Conservation (phyloP, 2,329 filamentous ascomycete species). For the Cercospora nicotianae region DNA sequence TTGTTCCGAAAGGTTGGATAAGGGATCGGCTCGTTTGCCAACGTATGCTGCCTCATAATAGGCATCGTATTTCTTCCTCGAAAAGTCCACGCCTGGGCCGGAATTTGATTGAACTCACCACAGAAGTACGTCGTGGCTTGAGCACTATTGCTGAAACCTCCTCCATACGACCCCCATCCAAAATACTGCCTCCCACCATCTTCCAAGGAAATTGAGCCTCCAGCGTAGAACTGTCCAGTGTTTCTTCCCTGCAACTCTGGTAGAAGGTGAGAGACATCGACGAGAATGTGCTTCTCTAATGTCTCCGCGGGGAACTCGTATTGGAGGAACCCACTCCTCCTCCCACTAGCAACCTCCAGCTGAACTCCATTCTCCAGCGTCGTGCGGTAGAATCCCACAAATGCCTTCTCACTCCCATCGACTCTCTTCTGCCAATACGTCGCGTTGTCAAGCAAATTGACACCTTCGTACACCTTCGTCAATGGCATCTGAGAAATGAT, state of each 20-base stretch:
- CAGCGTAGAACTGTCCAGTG: conserved; percentile 57
- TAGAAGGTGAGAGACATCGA: conserved; percentile 64
- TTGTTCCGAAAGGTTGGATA: conserved; percentile 44
- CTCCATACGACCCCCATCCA: conserved; percentile 61
- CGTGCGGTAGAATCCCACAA: conserved; percentile 63
- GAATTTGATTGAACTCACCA: conserved; percentile 56
- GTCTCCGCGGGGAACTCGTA: conserved; percentile 56
- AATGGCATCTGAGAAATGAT: conserved; percentile 56
- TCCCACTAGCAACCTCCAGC: conserved; percentile 56
- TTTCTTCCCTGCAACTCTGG: conserved; percentile 51
- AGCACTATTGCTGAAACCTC: conserved; percentile 62
- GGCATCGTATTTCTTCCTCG: conserved; percentile 35
- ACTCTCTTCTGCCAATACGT: conserved; percentile 42
- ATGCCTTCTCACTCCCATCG: conserved; percentile 44
- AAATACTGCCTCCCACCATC: conserved; percentile 53
- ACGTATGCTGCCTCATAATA: conserved; percentile 27
- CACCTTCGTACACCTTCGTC: conserved; percentile 45
- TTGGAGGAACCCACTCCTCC: conserved; percentile 59
- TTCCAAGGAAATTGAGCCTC: conserved; percentile 58
- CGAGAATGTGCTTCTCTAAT: conserved; percentile 52
- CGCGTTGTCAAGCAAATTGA: conserved; percentile 43
- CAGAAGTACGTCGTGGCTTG: conserved; percentile 63
- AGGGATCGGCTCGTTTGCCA: conserved; percentile 29
- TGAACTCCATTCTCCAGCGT: conserved; percentile 56
- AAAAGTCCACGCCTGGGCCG: conserved; percentile 39